These are phyloP conservation scores for Coniosporium tulheliwenetii DNA, from an alignment of 2,329 filamentous ascomycete species.

Conservation along the genomic window DNA sequence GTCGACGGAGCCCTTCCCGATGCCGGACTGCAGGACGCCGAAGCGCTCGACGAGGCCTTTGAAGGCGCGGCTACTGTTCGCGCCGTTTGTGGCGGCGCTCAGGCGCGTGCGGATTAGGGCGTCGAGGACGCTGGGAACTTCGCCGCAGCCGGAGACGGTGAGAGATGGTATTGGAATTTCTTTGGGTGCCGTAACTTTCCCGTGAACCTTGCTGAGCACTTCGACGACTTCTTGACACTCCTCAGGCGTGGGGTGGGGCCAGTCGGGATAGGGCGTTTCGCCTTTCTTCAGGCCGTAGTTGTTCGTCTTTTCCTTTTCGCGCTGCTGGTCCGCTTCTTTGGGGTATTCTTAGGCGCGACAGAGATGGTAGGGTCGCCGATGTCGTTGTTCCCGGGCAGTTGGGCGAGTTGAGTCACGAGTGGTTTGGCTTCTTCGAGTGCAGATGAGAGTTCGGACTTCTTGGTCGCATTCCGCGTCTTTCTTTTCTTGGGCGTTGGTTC, in stretches of 20 bases:
- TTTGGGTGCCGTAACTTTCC: slow-evolving; percentile 46
- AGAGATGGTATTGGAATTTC: slow-evolving; percentile 54
- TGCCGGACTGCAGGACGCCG: slow-evolving; percentile 44
- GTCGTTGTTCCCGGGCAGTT: too few species aligned
- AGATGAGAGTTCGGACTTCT: slow-evolving; percentile 3
- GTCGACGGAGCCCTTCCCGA: slow-evolving; percentile 56
- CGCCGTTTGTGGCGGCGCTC: slow-evolving; percentile 43
- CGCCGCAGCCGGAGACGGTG: slow-evolving; percentile 54
- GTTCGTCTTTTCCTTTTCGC: slow-evolving; percentile 18
- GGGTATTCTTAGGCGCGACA: slow-evolving; percentile 5
- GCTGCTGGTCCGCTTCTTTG: slow-evolving; percentile 14
- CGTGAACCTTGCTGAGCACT: slow-evolving; percentile 51
- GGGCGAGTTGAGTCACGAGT: slow-evolving; percentile 12
- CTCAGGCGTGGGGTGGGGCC: slow-evolving; percentile 45
- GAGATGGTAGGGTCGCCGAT: slow-evolving; percentile 2
- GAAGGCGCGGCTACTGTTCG: slow-evolving; percentile 51
- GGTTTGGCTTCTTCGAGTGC: too few species aligned
- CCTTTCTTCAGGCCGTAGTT: slow-evolving; percentile 31
- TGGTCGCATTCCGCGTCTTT: slow-evolving; percentile 4
- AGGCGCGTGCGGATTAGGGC: slow-evolving; percentile 47
- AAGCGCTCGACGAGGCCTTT: slow-evolving; percentile 48
- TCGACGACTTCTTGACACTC: slow-evolving; percentile 55
- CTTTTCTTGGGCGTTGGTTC: slow-evolving; percentile 8
- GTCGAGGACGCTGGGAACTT: slow-evolving; percentile 49
- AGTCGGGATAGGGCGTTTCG: slow-evolving; percentile 52